phyloP scores from a whole-genome alignment of 2,329 filamentous ascomycete genomes.

The Fusarium nurragi region DNA sequence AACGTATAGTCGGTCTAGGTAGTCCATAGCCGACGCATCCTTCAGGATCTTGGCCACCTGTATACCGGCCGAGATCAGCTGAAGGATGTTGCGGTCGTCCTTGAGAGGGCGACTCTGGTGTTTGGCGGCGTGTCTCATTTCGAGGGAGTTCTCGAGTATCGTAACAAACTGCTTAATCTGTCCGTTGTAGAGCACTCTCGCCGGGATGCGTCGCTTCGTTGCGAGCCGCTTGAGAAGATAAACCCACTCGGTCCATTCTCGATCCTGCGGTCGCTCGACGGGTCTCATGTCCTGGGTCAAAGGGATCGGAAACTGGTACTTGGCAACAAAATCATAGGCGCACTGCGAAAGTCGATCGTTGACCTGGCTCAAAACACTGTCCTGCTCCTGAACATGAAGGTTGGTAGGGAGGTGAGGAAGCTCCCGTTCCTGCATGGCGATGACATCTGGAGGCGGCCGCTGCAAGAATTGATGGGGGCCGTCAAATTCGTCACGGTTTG shows the following conservation, averaged over 20 bases:
- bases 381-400: slow-evolving; percentile 84
- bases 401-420: slow-evolving; percentile 85
- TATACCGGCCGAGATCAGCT: slow-evolving; percentile 86
- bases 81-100: slow-evolving; percentile 88
- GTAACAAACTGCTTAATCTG: slow-evolving; percentile 94
- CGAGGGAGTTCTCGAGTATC: slow-evolving; percentile 85
- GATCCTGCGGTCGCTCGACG: slow-evolving; percentile 76
- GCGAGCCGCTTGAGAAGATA: slow-evolving; percentile 86
- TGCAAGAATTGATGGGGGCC: slow-evolving; percentile 85
- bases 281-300: slow-evolving; percentile 84
- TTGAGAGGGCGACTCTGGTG: slow-evolving; percentile 85
- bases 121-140: slow-evolving; percentile 86
- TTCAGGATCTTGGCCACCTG: slow-evolving; percentile 89
- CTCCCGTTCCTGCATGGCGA: slow-evolving; percentile 81
- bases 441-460: slow-evolving; percentile 73
- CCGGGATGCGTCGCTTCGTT: slow-evolving; percentile 85
- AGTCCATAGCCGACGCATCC: slow-evolving; percentile 84
- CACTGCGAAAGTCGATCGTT: slow-evolving; percentile 87
- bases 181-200: slow-evolving; percentile 84
- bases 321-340: slow-evolving; percentile 89
- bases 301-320: slow-evolving; percentile 90
- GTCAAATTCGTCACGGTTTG: slow-evolving; percentile 89
- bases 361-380: slow-evolving; percentile 80
- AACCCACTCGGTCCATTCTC: slow-evolving; percentile 93
- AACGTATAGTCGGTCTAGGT: slow-evolving; percentile 82